Evolutionary conservation across 1,139 yeast genomes (phyloP).

Genomic region (Nakaseomyces bracarensis): DNA sequence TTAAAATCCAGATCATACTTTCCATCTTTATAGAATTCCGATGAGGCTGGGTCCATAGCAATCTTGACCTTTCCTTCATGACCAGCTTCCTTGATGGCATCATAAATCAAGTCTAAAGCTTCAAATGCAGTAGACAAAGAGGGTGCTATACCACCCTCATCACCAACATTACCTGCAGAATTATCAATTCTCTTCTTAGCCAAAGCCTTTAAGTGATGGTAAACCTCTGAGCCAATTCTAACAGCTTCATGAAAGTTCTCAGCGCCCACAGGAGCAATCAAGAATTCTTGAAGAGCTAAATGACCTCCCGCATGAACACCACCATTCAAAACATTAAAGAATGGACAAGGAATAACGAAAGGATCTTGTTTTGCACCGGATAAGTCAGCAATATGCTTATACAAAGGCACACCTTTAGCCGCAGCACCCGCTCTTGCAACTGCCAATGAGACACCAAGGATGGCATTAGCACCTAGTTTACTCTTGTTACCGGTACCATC

Average conservation of each 20-base stretch:
- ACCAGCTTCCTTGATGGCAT: slow-evolving; percentile 83
- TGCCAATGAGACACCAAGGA: slow-evolving; percentile 89
- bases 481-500: slow-evolving; percentile 94
- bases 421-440: slow-evolving; percentile 95
- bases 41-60: slow-evolving; percentile 92
- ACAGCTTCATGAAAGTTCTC: slow-evolving; percentile 83
- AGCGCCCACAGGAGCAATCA: slow-evolving; percentile 92
- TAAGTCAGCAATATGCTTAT: slow-evolving; percentile 72
- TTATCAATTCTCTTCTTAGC: slow-evolving; percentile 91
- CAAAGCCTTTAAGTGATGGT: slow-evolving; percentile 84
- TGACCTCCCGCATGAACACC: slow-evolving; percentile 99
- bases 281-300: slow-evolving; percentile 95
- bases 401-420: slow-evolving; percentile 76
- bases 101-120: slow-evolving; percentile 85
- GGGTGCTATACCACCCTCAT: slow-evolving; percentile 99
- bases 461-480: slow-evolving; percentile 92
- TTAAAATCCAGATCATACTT: slow-evolving; percentile 95
- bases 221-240: slow-evolving; percentile 92
- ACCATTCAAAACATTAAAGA: slow-evolving; percentile 97
- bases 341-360: slow-evolving; percentile 86
- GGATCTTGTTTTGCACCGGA: slow-evolving; percentile 53
- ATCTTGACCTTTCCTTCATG: slow-evolving; percentile 83
- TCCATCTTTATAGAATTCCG: slow-evolving; percentile 94
- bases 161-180: slow-evolving; percentile 98
- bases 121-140: slow-evolving; percentile 85